phyloP scores from a whole-genome alignment of 192 early-diverging fungal genomes.

The Hyaloraphidium curvatum region DNA sequence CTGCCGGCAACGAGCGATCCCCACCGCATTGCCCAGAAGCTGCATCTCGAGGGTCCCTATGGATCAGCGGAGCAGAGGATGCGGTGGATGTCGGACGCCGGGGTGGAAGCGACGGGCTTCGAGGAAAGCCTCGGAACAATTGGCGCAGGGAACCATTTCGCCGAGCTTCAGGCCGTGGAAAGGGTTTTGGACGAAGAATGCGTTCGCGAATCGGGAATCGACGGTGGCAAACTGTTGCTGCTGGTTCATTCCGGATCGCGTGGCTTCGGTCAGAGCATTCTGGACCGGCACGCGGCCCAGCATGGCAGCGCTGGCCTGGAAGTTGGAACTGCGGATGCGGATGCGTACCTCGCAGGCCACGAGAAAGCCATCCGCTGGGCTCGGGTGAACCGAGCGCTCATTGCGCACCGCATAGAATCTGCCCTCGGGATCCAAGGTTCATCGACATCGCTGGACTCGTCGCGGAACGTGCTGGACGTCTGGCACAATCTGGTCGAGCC shows the following conservation, averaged over 20 bases:
- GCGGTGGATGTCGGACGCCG: conserved; percentile 14
- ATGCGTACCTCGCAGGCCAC: conserved; percentile 23
- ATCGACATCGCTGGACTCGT: conserved; percentile 11
- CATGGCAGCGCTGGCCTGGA: conserved; percentile 15
- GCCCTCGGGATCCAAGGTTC: no score
- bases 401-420: conserved; percentile 29
- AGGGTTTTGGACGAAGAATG: conserved; percentile 14
- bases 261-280: conserved; percentile 25
- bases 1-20: conserved; percentile 15
- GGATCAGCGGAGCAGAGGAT: conserved; percentile 18
- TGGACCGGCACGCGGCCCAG: conserved; percentile 15
- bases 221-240: conserved; percentile 12
- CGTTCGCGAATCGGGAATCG: conserved; percentile 10
- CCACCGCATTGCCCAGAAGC: conserved; percentile 18
- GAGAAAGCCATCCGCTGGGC: conserved; percentile 29
- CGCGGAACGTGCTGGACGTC: conserved; percentile 25
- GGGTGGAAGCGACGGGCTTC: conserved; percentile 12
- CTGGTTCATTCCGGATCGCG: conserved; percentile 37
- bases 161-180: conserved; percentile 26
- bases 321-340: conserved; percentile 8
- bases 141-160: conserved; percentile 43
- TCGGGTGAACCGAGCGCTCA: conserved; percentile 25
- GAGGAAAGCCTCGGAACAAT: conserved; percentile 28
- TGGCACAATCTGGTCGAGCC: conserved; percentile 33
- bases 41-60: conserved; percentile 19